Conservation (phyloP, 345 rosid species). For the Aethionema arabicum region DNA sequence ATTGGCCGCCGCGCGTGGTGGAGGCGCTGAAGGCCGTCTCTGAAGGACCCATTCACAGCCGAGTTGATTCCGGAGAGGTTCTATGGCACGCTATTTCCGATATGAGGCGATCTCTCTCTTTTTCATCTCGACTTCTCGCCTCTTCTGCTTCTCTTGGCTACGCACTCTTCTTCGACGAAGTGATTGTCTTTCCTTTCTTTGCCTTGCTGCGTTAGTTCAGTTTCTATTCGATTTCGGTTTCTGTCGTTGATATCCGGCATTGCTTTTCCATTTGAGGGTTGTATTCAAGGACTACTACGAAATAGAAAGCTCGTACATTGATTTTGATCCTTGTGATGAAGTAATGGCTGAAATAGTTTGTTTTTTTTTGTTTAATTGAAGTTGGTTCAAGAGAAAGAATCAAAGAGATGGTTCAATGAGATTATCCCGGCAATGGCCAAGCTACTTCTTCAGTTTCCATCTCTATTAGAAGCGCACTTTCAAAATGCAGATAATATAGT, state of each 20-base stretch:
- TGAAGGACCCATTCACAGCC: conserved; percentile 60
- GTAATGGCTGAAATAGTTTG: neutral
- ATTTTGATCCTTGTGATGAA: neutral
- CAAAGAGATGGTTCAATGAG: conserved; percentile 64
- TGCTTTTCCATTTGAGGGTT: neutral
- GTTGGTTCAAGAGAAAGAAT: conserved; percentile 50
- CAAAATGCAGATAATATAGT: conserved; percentile 44
- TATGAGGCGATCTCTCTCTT: conserved; percentile 51
- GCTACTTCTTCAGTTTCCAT: conserved; percentile 63
- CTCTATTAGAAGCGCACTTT: conserved; percentile 66
- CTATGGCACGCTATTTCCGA: conserved; percentile 54
- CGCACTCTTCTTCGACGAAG: conserved; percentile 71
- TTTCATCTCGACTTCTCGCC: conserved; percentile 43
- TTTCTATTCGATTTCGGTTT: neutral
- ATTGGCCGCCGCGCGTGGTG: conserved; percentile 65
- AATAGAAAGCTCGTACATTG: too few relatives aligned
- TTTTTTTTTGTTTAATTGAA: conserved; percentile 28
- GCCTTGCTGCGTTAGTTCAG: neutral
- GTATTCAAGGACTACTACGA: too few relatives aligned
- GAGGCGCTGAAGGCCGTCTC: conserved; percentile 63
- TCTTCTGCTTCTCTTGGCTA: conserved; percentile 53
- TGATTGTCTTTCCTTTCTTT: conserved; percentile 7
- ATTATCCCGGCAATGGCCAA: conserved; percentile 62
- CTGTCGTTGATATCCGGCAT: neutral
- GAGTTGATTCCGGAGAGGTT: conserved; percentile 61